These are phyloP conservation scores for Penicillium sp. DNA, from an alignment of 2,329 filamentous ascomycete species.

Conservation along the genomic window DNA sequence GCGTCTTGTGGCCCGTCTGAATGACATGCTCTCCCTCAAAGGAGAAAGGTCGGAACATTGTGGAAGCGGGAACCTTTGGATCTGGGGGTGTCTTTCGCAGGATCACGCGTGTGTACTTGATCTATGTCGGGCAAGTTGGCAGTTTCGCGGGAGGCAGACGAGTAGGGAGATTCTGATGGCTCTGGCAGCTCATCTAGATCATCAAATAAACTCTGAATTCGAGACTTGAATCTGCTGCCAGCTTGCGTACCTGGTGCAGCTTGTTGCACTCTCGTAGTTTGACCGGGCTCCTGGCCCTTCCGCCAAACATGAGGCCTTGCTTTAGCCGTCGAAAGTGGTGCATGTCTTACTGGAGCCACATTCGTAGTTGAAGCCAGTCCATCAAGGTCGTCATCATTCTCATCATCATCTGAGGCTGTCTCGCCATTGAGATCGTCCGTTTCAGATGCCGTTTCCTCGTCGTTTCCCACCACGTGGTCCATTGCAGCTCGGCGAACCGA, in stretches of 20 bases:
- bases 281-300: not conserved
- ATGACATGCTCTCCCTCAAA: constrained; percentile 21
- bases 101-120: constrained; percentile 10
- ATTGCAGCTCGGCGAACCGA: not conserved
- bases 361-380: not conserved
- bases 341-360: not conserved
- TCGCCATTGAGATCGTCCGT: constrained; percentile 33
- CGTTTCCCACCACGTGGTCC: constrained; percentile 9
- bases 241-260: not conserved
- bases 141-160: constrained; percentile 19
- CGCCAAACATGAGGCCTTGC: not conserved
- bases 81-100: constrained; percentile 17
- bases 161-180: constrained; percentile 17
- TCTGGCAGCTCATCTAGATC: constrained; percentile 35
- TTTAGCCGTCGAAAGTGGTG: no score
- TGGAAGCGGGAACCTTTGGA: constrained; percentile 36
- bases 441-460: constrained; percentile 23
- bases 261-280: no score
- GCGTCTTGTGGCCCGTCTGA: not conserved
- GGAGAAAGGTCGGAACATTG: constrained; percentile 41
- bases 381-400: constrained; percentile 23
- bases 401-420: constrained; percentile 21
- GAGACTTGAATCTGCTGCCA: constrained; percentile 18
- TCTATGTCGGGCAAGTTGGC: constrained; percentile 9
- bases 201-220: constrained; percentile 33